Conservation (phyloP, 495 filamentous ascomycete species). For the Platismatia glauca region DNA sequence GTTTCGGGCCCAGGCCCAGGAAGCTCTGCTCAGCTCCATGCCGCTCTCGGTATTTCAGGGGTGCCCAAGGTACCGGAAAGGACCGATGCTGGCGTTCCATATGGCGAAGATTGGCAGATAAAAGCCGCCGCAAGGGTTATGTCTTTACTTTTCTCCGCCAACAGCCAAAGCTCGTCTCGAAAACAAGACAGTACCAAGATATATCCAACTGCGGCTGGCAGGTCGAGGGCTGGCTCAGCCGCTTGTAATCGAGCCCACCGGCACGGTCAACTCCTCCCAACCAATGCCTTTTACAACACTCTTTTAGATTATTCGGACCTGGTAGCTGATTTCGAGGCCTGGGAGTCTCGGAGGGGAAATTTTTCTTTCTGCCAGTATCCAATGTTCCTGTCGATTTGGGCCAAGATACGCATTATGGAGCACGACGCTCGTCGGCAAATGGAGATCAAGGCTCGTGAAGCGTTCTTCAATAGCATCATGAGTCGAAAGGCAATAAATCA, state of each 20-base stretch:
- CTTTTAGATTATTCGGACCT: constrained; percentile 79
- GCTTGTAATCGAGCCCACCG: constrained; percentile 36
- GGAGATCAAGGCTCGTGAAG: constrained; percentile 81
- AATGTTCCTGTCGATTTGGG: constrained; percentile 86
- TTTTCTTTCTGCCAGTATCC: constrained; percentile 94
- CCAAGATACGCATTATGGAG: constrained; percentile 88
- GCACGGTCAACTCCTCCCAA: constrained; percentile 60
- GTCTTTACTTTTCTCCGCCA: constrained; percentile 75
- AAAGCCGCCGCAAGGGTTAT: constrained; percentile 73
- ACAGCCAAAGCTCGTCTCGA: constrained; percentile 43
- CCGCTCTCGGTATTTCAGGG: constrained; percentile 54
- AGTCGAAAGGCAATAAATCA: constrained; percentile 65
- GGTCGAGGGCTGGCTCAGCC: constrained; percentile 27
- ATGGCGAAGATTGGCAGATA: constrained; percentile 88
- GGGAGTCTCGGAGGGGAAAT: constrained; percentile 65
- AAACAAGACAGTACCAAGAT: constrained; percentile 4
- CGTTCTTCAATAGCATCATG: constrained; percentile 84
- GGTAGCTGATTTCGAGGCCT: constrained; percentile 78
- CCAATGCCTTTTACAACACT: constrained; percentile 81
- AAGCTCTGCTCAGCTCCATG: constrained; percentile 64
- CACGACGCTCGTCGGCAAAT: constrained; percentile 87
- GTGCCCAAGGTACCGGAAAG: constrained; percentile 32
- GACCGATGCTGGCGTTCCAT: constrained; percentile 44
- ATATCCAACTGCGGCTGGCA: constrained; percentile 15
- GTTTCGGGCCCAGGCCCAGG: constrained; percentile 52